Percentiles rank a stretch among this genome's conserved stretches.
Evolutionary conservation across 352 stramenopile species (phyloP).

Genomic region (Peronospora belbahrii): DNA sequence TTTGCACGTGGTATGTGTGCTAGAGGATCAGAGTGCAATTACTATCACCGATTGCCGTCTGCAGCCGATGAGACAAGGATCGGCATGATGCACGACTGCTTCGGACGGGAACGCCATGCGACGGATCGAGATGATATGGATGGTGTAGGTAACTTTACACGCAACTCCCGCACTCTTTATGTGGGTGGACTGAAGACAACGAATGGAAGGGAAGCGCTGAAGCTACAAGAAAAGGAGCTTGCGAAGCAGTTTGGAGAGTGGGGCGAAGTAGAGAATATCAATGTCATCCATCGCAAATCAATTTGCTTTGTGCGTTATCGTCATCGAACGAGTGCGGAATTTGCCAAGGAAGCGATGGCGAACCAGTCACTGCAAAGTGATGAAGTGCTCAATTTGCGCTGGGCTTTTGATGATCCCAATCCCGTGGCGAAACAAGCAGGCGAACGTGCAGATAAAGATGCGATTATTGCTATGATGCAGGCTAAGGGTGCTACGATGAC

Average conservation of each 20-base stretch:
- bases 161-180: conserved; percentile 89
- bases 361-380: conserved; percentile 83
- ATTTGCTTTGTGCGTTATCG: conserved; percentile 88
- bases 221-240: conserved; percentile 58
- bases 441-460: conserved; percentile 82
- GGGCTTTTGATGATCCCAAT: conserved; percentile 91
- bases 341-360: conserved; percentile 85
- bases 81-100: conserved; percentile 90
- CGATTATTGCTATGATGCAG: conserved; percentile 80
- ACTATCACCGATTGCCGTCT: conserved; percentile 85
- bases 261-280: conserved; percentile 91
- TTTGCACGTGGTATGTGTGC: conserved; percentile 90
- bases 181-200: conserved; percentile 76
- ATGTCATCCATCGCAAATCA: conserved; percentile 88
- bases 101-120: conserved; percentile 86
- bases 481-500: conserved; percentile 48
- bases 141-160: conserved; percentile 87
- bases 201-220: conserved; percentile 33
- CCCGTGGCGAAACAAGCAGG: conserved; percentile 86
- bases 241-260: conserved; percentile 89
- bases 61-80: conserved; percentile 64
- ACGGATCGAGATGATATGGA: conserved; percentile 91
- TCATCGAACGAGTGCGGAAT: conserved; percentile 72
- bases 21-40: conserved; percentile 84
- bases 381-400: conserved; percentile 89